Evolutionary conservation across 192 early-diverging fungal genomes (phyloP).

Genomic region (Coemansia sp.): DNA sequence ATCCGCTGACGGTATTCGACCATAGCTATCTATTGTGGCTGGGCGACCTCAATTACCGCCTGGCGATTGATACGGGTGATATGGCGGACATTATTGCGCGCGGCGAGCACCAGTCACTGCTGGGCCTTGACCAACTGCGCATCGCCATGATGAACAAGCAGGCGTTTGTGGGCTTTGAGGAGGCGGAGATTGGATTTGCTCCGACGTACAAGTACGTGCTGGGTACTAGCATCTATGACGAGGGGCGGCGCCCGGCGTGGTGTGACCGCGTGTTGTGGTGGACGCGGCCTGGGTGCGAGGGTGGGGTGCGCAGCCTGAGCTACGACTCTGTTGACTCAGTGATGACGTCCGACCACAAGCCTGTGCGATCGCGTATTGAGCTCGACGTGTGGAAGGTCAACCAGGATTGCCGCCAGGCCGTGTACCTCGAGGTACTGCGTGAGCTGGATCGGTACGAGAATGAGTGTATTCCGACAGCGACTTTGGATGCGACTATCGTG

Average conservation of each 20-base stretch:
- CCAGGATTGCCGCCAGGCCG: conserved; percentile 57
- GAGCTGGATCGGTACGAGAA: conserved; percentile 82
- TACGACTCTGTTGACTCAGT: conserved; percentile 23
- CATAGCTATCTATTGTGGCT: conserved; percentile 82
- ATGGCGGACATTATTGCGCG: conserved; percentile 61
- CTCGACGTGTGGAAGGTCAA: conserved; percentile 68
- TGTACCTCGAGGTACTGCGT: conserved; percentile 64
- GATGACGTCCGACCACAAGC: conserved; percentile 80
- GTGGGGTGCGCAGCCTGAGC: conserved; percentile 23
- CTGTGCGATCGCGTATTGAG: conserved; percentile 74
- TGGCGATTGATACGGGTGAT: conserved; percentile 65
- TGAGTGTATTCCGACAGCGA: conserved; percentile 72
- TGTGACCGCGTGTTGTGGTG: conserved; percentile 94
- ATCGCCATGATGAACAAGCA: conserved; percentile 64
- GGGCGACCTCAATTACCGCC: conserved; percentile 95
- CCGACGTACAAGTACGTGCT: conserved; percentile 95
- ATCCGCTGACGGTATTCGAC: conserved; percentile 63
- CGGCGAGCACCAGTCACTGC: conserved; percentile 63
- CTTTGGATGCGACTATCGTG: conserved; percentile 59
- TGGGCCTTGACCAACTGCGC: conserved; percentile 82
- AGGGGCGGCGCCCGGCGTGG: conserved; percentile 86
- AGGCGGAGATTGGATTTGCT: conserved; percentile 72
- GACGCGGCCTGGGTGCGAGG: conserved; percentile 58
- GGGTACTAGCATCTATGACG: conserved; percentile 80
- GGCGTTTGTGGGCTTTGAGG: conserved; percentile 86